phyloP scores from a whole-genome alignment of 2,329 filamentous ascomycete species.

The Penicillium sclerotiorum region DNA sequence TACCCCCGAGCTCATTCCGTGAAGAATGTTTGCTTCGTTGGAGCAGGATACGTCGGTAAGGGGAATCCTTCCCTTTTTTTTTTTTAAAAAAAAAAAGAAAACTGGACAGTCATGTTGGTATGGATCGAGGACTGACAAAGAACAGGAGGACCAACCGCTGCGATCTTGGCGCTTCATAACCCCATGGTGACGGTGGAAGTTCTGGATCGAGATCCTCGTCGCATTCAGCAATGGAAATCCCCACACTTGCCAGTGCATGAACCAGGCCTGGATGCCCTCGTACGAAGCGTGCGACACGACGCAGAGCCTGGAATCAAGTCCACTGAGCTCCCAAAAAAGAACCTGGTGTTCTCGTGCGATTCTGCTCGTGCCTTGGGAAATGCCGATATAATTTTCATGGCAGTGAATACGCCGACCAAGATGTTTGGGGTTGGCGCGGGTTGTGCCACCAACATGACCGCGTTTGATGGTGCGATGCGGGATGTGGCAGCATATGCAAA shows the following conservation, averaged over 20 bases:
- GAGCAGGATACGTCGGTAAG: slow-evolving; percentile 73
- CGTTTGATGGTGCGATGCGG: slow-evolving; percentile 69
- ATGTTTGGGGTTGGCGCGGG: slow-evolving; percentile 69
- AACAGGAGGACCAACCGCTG: slow-evolving; percentile 71
- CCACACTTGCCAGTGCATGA: slow-evolving; percentile 75
- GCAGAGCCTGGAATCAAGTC: slow-evolving; percentile 23
- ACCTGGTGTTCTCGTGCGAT: slow-evolving; percentile 74
- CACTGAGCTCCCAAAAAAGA: slow-evolving; percentile 56
- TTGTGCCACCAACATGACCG: slow-evolving; percentile 71
- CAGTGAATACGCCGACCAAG: slow-evolving; percentile 81
- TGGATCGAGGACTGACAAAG: neutral
- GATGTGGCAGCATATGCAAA: slow-evolving; percentile 69
- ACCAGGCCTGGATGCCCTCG: slow-evolving; percentile 68
- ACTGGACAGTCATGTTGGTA: no score
- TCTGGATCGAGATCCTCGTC: slow-evolving; percentile 67
- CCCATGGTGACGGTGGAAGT: slow-evolving; percentile 71
- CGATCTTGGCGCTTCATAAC: slow-evolving; percentile 74
- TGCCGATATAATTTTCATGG: slow-evolving; percentile 73
- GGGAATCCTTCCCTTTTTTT: no score
- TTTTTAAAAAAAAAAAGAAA: no score
- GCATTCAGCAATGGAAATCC: slow-evolving; percentile 75
- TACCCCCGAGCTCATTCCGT: slow-evolving; percentile 12
- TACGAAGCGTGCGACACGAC: slow-evolving; percentile 53
- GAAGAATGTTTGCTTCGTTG: slow-evolving; percentile 68
- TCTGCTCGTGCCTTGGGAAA: slow-evolving; percentile 63